phyloP scores from a whole-genome alignment of 441 rosid species.

The Adansonia madagascariensis region DNA sequence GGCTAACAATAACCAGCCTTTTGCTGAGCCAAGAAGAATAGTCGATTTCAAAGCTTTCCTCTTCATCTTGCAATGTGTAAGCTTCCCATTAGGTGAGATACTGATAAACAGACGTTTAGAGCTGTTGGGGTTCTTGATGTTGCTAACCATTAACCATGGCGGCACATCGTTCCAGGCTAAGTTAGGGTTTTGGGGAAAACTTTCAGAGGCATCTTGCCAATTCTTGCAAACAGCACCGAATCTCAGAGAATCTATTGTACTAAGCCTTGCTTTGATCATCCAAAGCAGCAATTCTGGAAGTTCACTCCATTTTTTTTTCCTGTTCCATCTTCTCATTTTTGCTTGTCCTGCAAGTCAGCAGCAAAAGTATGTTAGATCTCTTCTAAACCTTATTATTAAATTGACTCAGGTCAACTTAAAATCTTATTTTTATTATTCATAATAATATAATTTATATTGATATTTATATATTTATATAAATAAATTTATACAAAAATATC shows the following conservation, averaged over 20 bases:
- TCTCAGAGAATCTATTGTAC: background rate
- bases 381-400: background rate
- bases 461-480: no score
- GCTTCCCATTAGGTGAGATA: background rate
- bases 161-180: background rate
- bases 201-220: background rate
- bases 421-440: no score
- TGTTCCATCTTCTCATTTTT: background rate
- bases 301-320: background rate
- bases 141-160: background rate
- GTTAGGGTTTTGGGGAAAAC: background rate
- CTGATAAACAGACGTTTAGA: constrained; percentile 1
- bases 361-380: background rate
- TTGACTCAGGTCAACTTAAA: no score
- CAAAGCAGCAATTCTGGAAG: constrained; percentile 4
- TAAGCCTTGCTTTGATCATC: background rate
- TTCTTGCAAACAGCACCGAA: background rate
- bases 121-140: background rate
- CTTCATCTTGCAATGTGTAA: background rate
- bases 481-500: no score
- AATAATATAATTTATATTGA: no score
- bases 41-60: background rate
- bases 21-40: background rate
- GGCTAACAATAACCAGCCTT: constrained; percentile 3
- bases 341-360: constrained; percentile 3